Evolutionary conservation across 805 yeast species (phyloP).

Genomic region (Millerago galiae): DNA sequence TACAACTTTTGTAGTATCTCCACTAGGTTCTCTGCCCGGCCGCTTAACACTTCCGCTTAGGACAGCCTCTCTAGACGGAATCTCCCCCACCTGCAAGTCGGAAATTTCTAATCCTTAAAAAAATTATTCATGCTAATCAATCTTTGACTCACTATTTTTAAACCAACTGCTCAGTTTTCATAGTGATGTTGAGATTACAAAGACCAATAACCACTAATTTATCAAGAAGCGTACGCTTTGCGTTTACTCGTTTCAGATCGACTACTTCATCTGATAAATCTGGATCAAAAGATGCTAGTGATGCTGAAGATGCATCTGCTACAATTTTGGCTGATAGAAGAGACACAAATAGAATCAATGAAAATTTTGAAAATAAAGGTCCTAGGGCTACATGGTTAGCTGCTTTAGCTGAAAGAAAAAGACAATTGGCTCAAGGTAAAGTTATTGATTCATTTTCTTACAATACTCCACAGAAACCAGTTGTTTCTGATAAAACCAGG

Average conservation of each 20-base stretch:
- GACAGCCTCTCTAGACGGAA: too few relatives aligned
- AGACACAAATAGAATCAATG: constrained; percentile 40
- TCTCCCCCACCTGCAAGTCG: too few relatives aligned
- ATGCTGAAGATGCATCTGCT: constrained; percentile 71
- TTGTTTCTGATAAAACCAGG: constrained; percentile 66
- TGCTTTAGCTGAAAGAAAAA: constrained; percentile 68
- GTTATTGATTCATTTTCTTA: constrained; percentile 64
- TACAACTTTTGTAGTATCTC: background rate
- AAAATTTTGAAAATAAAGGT: constrained; percentile 24
- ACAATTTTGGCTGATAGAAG: constrained; percentile 56
- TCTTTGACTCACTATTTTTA: too few relatives aligned
- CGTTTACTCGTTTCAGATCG: constrained; percentile 26
- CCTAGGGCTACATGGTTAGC: constrained; percentile 74
- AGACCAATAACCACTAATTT: background rate
- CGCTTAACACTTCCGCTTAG: too few relatives aligned
- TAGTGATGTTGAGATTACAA: constrained; percentile 4
- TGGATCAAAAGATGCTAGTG: constrained; percentile 44
- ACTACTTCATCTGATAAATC: constrained; percentile 11
- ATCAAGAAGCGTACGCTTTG: background rate
- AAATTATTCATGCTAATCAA: too few relatives aligned
- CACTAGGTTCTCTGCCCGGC: too few relatives aligned
- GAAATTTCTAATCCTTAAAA: too few relatives aligned
- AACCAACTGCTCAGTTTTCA: too few relatives aligned
- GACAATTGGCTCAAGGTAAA: constrained; percentile 68
- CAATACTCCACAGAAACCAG: constrained; percentile 64